phyloP scores from a whole-genome alignment of 768 basidiomycete genomes.

The Auricularia sp. region DNA sequence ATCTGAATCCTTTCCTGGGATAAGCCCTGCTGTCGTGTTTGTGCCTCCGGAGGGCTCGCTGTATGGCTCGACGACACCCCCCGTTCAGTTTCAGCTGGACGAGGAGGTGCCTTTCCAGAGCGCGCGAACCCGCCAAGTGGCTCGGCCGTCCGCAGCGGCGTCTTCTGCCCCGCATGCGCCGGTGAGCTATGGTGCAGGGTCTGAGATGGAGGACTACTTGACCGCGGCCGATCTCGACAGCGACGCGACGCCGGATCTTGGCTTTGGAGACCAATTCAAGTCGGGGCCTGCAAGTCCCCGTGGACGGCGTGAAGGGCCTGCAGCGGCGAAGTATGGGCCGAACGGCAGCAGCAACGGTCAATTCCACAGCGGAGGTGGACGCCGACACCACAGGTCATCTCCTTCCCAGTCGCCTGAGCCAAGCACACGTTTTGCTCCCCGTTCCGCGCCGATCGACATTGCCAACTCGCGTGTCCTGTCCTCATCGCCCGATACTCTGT shows the following conservation, averaged over 20 bases:
- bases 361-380: neutral
- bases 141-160: neutral
- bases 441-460: neutral
- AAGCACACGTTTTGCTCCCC: neutral
- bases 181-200: neutral
- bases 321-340: neutral
- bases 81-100: neutral
- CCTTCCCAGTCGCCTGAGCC: neutral
- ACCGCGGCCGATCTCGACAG: neutral
- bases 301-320: neutral
- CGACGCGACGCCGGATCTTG: neutral
- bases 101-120: neutral
- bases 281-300: neutral
- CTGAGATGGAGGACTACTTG: neutral
- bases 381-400: neutral
- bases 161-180: neutral
- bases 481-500: neutral
- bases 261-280: neutral
- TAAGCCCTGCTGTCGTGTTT: neutral
- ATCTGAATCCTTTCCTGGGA: slow-evolving; percentile 13
- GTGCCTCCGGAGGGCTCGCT: neutral
- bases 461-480: neutral
- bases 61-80: neutral
- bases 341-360: neutral
- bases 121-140: neutral